phyloP scores from a whole-genome alignment of 176 grass and related monocot genomes.

The Aegilops tauschii region DNA sequence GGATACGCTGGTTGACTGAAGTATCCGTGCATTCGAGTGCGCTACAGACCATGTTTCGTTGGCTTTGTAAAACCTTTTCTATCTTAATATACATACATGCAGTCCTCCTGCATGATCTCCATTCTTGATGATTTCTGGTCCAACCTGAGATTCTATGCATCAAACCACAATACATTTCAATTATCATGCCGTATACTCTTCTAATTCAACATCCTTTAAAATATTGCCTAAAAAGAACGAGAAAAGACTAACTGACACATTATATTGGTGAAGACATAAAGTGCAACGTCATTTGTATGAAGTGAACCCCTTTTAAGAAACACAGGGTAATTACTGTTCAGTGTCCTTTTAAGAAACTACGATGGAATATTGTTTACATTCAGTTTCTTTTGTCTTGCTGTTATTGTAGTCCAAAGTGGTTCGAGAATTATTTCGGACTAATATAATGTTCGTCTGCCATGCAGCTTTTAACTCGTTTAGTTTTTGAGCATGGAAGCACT shows the following conservation, averaged over 20 bases:
- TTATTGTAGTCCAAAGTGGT: conserved; percentile 15
- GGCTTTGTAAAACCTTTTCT: conserved; percentile 7
- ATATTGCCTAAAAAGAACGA: not conserved
- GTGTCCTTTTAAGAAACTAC: not conserved
- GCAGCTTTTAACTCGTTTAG: conserved; percentile 92
- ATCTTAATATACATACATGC: not conserved
- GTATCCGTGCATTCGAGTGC: no score
- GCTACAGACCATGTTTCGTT: not conserved
- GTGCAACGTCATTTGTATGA: not conserved
- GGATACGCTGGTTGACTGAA: no score
- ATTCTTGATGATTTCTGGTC: not conserved
- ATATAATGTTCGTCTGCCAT: conserved; percentile 28
- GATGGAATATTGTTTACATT: not conserved
- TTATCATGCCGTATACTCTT: not conserved
- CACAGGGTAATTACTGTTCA: not conserved
- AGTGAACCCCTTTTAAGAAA: conserved; percentile 27
- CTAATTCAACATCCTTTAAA: conserved; percentile 10
- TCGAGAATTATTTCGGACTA: not conserved
- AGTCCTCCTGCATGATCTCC: not conserved
- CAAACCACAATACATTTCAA: not conserved
- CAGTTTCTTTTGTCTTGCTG: conserved; percentile 5
- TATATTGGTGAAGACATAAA: conserved; percentile 8
- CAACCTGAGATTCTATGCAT: not conserved
- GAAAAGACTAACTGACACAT: not conserved
- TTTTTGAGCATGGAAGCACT: conserved; percentile 89